Evolutionary conservation across 2,329 filamentous ascomycete species (phyloP).

Genomic region (Davidsoniella australis): DNA sequence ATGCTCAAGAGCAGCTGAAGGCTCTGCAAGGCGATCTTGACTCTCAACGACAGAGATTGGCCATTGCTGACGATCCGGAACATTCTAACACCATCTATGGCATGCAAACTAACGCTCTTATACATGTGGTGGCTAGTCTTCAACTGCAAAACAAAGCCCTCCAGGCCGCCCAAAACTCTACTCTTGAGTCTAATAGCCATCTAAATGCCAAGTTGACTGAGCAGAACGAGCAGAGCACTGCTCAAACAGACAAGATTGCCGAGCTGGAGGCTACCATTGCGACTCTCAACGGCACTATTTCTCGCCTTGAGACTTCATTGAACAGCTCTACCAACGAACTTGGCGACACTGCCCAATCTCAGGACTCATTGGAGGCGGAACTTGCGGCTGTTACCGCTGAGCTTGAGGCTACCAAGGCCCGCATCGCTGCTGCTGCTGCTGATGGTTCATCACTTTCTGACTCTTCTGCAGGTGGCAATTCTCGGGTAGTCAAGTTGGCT

Average conservation of each 20-base stretch:
- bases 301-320: background rate
- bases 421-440: constrained; percentile 1
- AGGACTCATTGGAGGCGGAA: constrained; percentile 3
- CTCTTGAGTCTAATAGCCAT: constrained; percentile 1
- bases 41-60: constrained; percentile 50
- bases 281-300: background rate
- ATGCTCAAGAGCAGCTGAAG: constrained; percentile 5
- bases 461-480: background rate
- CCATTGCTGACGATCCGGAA: constrained; percentile 10
- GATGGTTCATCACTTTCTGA: background rate
- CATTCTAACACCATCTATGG: constrained; percentile 8
- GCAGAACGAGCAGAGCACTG: constrained; percentile 1
- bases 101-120: constrained; percentile 6
- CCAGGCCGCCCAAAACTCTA: background rate
- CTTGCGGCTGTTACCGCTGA: constrained; percentile 2
- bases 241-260: constrained; percentile 7
- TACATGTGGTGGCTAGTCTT: constrained; percentile 7
- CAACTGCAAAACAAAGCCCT: constrained; percentile 9
- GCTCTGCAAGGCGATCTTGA: constrained; percentile 7
- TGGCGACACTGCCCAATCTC: background rate
- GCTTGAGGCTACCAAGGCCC: background rate
- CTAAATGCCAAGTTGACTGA: background rate
- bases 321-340: background rate
- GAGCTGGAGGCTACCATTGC: constrained; percentile 4
- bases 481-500: constrained; percentile 5